Conservation (phyloP, 2,329 filamentous ascomycete species). For the Pseudopithomyces chartarum region DNA sequence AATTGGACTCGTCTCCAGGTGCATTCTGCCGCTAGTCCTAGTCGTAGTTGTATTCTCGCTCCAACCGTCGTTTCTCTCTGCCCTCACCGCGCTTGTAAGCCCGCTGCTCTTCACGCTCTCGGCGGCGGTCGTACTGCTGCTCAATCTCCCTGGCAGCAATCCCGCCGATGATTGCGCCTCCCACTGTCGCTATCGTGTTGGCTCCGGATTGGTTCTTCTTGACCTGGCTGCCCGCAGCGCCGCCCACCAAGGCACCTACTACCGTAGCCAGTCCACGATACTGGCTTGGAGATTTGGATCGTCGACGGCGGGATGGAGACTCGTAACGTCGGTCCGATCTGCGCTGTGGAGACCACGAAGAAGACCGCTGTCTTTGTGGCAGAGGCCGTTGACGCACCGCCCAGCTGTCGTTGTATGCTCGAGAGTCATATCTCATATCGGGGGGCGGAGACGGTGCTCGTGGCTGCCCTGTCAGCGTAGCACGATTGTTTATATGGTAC, state of each 20-base stretch:
- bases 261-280: conserved; percentile 33
- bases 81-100: conserved; percentile 13
- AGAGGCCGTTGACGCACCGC: conserved; percentile 23
- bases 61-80: conserved; percentile 5
- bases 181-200: conserved; percentile 35
- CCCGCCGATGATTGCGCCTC: conserved; percentile 42
- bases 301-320: conserved; percentile 19
- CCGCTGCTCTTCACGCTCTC: conserved; percentile 15
- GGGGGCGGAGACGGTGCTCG: conserved; percentile 12
- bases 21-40: conserved; percentile 1
- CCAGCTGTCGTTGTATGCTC: conserved; percentile 13
- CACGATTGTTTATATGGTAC: not conserved
- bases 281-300: conserved; percentile 25
- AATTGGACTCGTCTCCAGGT: not conserved
- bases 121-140: conserved; percentile 28
- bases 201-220: conserved; percentile 28
- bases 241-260: conserved; percentile 41
- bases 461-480: not conserved
- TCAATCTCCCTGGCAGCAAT: conserved; percentile 35
- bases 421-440: conserved; percentile 13
- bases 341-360: conserved; percentile 37
- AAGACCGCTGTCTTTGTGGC: conserved; percentile 25
- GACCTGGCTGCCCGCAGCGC: conserved; percentile 34
- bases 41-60: conserved; percentile 6
- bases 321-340: conserved; percentile 18